phyloP scores from a whole-genome alignment of 2,329 filamentous ascomycete genomes.

The Botrytis cinerea region DNA sequence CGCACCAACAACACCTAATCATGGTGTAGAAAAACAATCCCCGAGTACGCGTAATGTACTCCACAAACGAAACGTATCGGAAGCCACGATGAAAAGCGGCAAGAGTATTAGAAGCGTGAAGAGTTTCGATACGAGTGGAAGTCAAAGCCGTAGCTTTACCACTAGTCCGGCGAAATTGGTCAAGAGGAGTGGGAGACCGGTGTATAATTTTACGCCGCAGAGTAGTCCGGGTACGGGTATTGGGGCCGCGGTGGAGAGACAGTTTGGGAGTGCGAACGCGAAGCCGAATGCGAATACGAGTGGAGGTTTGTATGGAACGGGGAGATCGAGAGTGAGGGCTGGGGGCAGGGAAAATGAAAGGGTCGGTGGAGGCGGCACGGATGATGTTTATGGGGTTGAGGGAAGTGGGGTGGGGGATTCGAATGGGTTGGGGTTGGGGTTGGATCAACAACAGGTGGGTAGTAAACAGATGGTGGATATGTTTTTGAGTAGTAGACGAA shows the following conservation, averaged over 20 bases:
- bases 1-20: conserved; percentile 26
- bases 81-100: conserved; percentile 31
- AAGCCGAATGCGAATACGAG: too few relatives aligned
- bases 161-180: conserved; percentile 34
- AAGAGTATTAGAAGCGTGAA: conserved; percentile 31
- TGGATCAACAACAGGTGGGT: conserved; percentile 45
- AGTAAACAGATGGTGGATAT: conserved; percentile 57
- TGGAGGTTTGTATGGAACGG: neutral
- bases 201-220: conserved; percentile 7
- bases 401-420: conserved; percentile 33
- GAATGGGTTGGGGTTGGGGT: conserved; percentile 28
- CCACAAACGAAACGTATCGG: conserved; percentile 34
- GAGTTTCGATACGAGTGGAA: conserved; percentile 30
- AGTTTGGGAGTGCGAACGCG: conserved; percentile 38
- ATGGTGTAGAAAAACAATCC: conserved; percentile 26
- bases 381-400: conserved; percentile 31
- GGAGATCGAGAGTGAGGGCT: conserved; percentile 1
- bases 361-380: conserved; percentile 5
- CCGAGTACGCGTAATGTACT: conserved; percentile 32
- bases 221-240: conserved; percentile 36
- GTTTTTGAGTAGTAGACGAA: conserved; percentile 54
- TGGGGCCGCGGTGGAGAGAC: conserved; percentile 37
- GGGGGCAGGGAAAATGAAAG: conserved; percentile 19
- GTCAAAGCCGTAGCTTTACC: neutral
- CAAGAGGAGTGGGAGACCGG: conserved; percentile 29